Percentiles rank a stretch among this genome's conserved stretches.
Conservation (phyloP, 192 early-diverging fungal species). For the Coemansia sp. region DNA sequence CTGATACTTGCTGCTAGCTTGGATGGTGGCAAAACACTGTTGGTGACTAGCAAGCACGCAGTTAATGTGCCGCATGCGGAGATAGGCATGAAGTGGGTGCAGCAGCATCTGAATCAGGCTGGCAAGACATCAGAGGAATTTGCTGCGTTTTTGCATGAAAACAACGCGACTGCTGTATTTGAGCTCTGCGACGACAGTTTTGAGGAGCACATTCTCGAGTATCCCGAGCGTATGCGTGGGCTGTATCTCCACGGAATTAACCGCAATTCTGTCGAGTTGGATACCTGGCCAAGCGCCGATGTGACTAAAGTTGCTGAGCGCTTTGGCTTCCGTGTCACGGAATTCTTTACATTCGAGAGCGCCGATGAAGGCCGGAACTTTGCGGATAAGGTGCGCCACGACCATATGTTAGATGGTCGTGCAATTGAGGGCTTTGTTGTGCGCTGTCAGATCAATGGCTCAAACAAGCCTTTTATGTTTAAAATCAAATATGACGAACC, state of each 20-base stretch:
- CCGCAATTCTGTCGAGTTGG: constrained; percentile 68
- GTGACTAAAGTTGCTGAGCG: constrained; percentile 64
- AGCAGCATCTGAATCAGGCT: constrained; percentile 60
- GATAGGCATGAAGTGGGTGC: constrained; percentile 72
- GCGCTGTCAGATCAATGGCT: constrained; percentile 58
- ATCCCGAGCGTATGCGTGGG: constrained; percentile 71
- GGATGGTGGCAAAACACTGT: constrained; percentile 58
- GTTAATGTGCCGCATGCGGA: constrained; percentile 55
- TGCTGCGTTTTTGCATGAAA: constrained; percentile 64
- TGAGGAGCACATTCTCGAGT: constrained; percentile 92
- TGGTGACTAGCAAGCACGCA: constrained; percentile 92
- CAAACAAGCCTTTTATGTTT: constrained; percentile 61
- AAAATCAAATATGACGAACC: constrained; percentile 96
- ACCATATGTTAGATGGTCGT: constrained; percentile 64
- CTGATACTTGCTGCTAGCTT: constrained; percentile 80
- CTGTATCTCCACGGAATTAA: constrained; percentile 93
- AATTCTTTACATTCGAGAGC: constrained; percentile 58
- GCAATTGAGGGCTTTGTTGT: constrained; percentile 93
- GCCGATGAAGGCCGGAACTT: constrained; percentile 66
- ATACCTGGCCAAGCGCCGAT: constrained; percentile 65
- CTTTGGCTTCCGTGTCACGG: constrained; percentile 71
- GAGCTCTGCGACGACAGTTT: constrained; percentile 93
- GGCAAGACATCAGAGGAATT: constrained; percentile 67
- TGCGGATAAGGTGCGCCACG: constrained; percentile 63
- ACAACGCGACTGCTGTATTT: constrained; percentile 78